Evolutionary conservation across 768 basidiomycete species (phyloP), one percentile per base, ranked within the genome.

Genomic region (Tylopilus vinaceipallidus): DNA sequence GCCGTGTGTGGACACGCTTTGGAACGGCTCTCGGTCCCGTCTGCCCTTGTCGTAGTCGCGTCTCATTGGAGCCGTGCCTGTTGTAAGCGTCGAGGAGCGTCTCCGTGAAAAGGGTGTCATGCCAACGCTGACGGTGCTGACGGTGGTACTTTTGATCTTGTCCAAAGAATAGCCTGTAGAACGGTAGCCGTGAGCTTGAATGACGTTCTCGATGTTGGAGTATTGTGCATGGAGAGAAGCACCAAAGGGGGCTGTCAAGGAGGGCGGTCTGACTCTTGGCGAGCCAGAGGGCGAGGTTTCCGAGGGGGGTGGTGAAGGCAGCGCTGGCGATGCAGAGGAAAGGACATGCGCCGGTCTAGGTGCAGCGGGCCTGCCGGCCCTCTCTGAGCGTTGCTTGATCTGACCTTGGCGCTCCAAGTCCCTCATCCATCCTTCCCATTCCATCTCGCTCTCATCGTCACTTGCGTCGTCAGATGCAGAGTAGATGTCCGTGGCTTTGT

Each of bases 371-470:
- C 27, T 47, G 14, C n/a, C 35, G 8, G 3, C 37, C 12, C 40
- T 57, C 3, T 39, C 48, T 12, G 52, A 42, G 17, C 33, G 52
- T 10, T 49, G 60, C 47, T 46, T 56, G n/a, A 58, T 53, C 16
- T 44, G 53, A 49, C 50, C 27, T 56, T 74, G 74, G 19, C 76
- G 69, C 35, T 73, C 68, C 37, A 85, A 47, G 68, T 84, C 84
- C 5, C 76, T 76, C 59, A 75, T 70, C 85, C 85, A 88, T 1
- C 79, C 81, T 4, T 78, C 71, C 85, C 85, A 88, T 59, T 88
- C 85, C 19, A 70, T 67, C 61, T 86, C 85, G 56, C 73, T 77
- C 22, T 76, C 72, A 6, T 66, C 72, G 5, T 67, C 69, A n/a
- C 55, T 64, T 23, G 72, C 75, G 26, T 70, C 76, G 4, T 70